phyloP scores from a whole-genome alignment of 306 rosid species.

The Quillaja saponaria region DNA sequence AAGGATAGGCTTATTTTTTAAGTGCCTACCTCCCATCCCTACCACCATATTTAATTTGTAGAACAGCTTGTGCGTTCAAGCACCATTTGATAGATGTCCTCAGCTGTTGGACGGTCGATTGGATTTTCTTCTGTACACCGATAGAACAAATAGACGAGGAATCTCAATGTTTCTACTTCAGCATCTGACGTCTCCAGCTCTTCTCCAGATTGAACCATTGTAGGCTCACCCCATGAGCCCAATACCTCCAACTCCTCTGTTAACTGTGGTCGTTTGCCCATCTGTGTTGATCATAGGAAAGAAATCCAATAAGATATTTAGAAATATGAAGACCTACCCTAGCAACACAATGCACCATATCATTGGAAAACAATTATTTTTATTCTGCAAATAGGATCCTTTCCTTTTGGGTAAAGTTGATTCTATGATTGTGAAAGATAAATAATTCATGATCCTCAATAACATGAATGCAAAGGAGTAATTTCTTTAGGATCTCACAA shows the following conservation, averaged over 20 bases:
- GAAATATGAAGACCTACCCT: background rate
- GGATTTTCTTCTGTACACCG: slow-evolving; percentile 71
- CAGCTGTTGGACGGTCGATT: slow-evolving; percentile 67
- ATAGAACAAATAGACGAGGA: slow-evolving; percentile 72
- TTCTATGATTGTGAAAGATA: background rate
- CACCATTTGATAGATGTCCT: slow-evolving; percentile 61
- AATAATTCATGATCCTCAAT: too few species aligned
- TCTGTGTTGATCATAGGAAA: slow-evolving; percentile 36
- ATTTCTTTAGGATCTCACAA: background rate
- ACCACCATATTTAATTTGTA: slow-evolving; percentile 38
- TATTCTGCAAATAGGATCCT: background rate
- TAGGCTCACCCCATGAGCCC: slow-evolving; percentile 46
- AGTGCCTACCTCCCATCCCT: slow-evolving; percentile 35
- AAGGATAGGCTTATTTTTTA: slow-evolving; percentile 21
- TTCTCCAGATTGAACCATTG: slow-evolving; percentile 59
- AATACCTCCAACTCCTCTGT: slow-evolving; percentile 62
- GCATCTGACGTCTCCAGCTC: slow-evolving; percentile 46
- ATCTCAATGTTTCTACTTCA: slow-evolving; percentile 37
- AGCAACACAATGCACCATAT: background rate
- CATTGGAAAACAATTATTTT: background rate
- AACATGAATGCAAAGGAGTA: background rate
- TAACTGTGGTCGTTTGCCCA: slow-evolving; percentile 67
- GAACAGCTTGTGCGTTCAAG: slow-evolving; percentile 35
- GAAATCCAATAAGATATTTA: slow-evolving; percentile 13
- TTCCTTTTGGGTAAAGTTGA: background rate